These are phyloP conservation scores for Hypoxylon rickii DNA, from an alignment of 495 filamentous ascomycete species.

Conservation along the genomic window DNA sequence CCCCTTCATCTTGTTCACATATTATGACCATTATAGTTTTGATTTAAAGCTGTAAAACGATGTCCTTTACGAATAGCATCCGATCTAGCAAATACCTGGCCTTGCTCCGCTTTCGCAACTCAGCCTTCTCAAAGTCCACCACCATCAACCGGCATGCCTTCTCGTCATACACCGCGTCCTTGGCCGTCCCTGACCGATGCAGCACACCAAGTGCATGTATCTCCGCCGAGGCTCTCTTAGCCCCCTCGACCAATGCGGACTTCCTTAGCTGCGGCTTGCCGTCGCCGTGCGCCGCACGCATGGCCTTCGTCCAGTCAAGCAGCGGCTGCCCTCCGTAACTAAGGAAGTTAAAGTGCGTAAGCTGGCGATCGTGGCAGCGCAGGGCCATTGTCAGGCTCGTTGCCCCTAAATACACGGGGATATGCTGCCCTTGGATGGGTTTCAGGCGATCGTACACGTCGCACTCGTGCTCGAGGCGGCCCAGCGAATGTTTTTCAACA, in stretches of 20 bases:
- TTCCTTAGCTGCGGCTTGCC: background rate
- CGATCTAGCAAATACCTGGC: too few relatives aligned
- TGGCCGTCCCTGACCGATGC: constrained; percentile 30
- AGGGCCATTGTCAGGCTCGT: constrained; percentile 37
- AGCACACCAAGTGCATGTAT: constrained; percentile 31
- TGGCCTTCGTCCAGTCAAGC: background rate
- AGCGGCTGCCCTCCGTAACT: constrained; percentile 38
- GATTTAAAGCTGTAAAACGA: too few relatives aligned
- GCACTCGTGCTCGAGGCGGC: constrained; percentile 39
- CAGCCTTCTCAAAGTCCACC: constrained; percentile 38
- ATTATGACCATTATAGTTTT: too few relatives aligned
- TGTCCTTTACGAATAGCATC: too few relatives aligned
- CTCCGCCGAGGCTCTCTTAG: constrained; percentile 8
- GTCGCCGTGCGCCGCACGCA: too few relatives aligned
- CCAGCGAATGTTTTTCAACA: constrained; percentile 18
- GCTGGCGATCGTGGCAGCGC: constrained; percentile 36
- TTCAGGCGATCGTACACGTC: constrained; percentile 40
- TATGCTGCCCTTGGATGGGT: constrained; percentile 40
- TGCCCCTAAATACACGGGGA: constrained; percentile 46
- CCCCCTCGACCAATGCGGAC: background rate
- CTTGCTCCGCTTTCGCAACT: too few relatives aligned
- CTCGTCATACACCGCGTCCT: constrained; percentile 34
- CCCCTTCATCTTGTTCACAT: too few relatives aligned
- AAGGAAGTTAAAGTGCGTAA: constrained; percentile 41
- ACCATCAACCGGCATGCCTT: constrained; percentile 21